Evolutionary conservation across 1,284 basidiomycete species (phyloP).

Genomic region (Athelia sp.): DNA sequence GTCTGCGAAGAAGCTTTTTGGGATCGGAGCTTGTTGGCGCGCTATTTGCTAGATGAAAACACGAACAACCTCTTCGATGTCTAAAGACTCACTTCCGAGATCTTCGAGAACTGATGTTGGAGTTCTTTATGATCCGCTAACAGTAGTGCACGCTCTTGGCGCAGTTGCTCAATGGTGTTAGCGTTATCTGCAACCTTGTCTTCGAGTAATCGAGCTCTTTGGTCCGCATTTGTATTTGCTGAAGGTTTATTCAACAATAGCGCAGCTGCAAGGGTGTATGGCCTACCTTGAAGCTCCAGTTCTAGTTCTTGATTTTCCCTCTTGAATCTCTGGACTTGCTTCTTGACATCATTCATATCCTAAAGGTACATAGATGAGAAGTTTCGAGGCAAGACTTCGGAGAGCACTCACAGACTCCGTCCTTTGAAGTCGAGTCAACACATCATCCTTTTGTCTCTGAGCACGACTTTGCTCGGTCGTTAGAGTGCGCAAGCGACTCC

Average conservation of each 20-base stretch:
- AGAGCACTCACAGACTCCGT: conserved; percentile 55
- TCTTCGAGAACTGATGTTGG: conserved; percentile 57
- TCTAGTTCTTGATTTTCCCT: conserved; percentile 67
- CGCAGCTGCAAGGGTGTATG: conserved; percentile 28
- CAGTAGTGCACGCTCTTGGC: conserved; percentile 67
- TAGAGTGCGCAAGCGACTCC: conserved; percentile 55
- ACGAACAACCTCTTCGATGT: not conserved
- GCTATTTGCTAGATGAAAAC: conserved; percentile 26
- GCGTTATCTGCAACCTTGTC: conserved; percentile 59
- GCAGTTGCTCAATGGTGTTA: conserved; percentile 63
- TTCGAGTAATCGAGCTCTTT: conserved; percentile 64
- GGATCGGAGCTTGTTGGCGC: conserved; percentile 54
- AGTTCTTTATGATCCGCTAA: conserved; percentile 64
- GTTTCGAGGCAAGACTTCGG: not conserved
- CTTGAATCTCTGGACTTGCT: conserved; percentile 62
- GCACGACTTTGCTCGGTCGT: conserved; percentile 56
- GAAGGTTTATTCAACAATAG: conserved; percentile 8
- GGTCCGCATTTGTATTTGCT: conserved; percentile 62
- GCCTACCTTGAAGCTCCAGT: conserved; percentile 58
- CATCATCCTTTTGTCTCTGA: conserved; percentile 56
- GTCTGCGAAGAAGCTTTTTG: conserved; percentile 55
- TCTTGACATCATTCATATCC: conserved; percentile 73
- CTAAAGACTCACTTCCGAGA: conserved; percentile 50
- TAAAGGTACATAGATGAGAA: conserved; percentile 21
- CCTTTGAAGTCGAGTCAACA: conserved; percentile 56